phyloP scores from a whole-genome alignment of 2,329 filamentous ascomycete species.

The Cordyceps cateniannulata region DNA sequence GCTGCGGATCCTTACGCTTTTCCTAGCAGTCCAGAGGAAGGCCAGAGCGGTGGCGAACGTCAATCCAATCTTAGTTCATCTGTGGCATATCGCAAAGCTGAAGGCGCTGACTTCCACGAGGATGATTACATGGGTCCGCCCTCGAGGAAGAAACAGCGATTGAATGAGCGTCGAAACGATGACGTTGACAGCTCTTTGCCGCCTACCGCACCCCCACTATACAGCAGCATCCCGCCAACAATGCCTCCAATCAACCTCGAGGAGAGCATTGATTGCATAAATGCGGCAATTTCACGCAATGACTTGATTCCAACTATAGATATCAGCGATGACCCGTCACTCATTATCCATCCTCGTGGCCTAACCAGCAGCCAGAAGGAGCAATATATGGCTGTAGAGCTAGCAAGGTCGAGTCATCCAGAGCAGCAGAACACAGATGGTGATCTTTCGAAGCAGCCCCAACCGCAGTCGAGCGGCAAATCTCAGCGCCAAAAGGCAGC shows the following conservation, averaged over 20 bases:
- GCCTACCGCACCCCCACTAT: neutral
- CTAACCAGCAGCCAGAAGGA: conserved; percentile 32
- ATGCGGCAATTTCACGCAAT: neutral
- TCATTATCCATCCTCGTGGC: conserved; percentile 27
- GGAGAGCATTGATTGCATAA: neutral
- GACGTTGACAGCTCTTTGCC: neutral
- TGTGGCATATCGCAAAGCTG: neutral
- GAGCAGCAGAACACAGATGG: conserved; percentile 2
- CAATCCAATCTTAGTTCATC: neutral
- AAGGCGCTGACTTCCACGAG: neutral
- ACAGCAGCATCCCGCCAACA: conserved; percentile 23
- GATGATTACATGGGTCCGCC: neutral
- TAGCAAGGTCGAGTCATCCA: conserved; percentile 15
- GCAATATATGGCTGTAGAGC: conserved; percentile 26
- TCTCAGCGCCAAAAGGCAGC: neutral
- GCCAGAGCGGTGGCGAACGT: neutral
- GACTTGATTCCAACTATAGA: conserved; percentile 16
- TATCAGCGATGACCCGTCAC: conserved; percentile 21
- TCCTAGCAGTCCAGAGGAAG: conserved; percentile 34
- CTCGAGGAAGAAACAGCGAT: neutral
- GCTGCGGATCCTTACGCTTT: conserved; percentile 36
- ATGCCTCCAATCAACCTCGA: conserved; percentile 5
- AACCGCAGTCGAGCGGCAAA: neutral
- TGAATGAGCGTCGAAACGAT: neutral
- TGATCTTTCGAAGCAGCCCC: neutral